Conservation (phyloP, 768 basidiomycete species). For the Astraeus odoratus region DNA sequence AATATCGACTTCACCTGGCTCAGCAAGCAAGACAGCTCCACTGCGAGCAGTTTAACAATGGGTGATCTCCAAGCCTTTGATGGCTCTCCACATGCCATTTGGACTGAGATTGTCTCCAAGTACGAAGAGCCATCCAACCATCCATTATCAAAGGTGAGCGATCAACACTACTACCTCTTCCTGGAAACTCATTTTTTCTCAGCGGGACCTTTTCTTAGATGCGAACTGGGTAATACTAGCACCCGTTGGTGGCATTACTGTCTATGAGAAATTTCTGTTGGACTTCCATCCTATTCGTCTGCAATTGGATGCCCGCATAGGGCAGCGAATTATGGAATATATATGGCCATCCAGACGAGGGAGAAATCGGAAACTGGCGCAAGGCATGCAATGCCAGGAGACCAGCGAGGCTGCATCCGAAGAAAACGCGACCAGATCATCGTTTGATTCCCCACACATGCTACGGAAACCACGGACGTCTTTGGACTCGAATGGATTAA, state of each 20-base stretch:
- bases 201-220: constrained; percentile 68
- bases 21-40: constrained; percentile 82
- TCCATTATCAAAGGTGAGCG: constrained; percentile 58
- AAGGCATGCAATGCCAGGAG: not conserved
- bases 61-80: constrained; percentile 82
- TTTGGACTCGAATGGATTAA: constrained; percentile 27
- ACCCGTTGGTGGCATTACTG: constrained; percentile 89
- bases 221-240: constrained; percentile 81
- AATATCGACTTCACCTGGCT: constrained; percentile 78
- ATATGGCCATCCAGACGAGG: constrained; percentile 65
- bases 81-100: constrained; percentile 71
- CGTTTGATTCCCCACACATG: constrained; percentile 45
- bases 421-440: constrained; percentile 31
- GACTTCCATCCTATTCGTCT: constrained; percentile 81
- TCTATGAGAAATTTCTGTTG: constrained; percentile 77
- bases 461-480: constrained; percentile 27
- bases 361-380: constrained; percentile 11
- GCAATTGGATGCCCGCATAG: constrained; percentile 79
- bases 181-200: constrained; percentile 6
- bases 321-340: constrained; percentile 80
- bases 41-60: constrained; percentile 67
- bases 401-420: constrained; percentile 18
- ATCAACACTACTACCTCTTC: not conserved
- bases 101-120: constrained; percentile 85
- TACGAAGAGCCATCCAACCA: constrained; percentile 64